These are phyloP conservation scores for Aspergillus brasiliensis DNA, from an alignment of 2,329 filamentous ascomycete genomes.

Conservation along the genomic window DNA sequence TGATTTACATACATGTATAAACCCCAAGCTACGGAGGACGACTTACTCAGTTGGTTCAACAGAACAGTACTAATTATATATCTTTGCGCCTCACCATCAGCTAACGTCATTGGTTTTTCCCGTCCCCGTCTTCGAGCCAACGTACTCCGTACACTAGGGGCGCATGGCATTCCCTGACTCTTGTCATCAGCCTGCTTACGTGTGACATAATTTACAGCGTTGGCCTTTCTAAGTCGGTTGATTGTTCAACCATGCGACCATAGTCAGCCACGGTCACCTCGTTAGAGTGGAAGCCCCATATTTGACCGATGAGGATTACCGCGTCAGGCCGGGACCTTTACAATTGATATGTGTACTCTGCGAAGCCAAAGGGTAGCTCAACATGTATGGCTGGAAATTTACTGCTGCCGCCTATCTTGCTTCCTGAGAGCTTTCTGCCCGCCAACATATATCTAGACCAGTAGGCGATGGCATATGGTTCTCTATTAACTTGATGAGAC, in stretches of 20 bases:
- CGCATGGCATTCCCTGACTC: slow-evolving; percentile 15
- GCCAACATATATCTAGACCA: no score
- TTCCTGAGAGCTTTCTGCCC: no score
- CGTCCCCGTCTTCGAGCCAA: no score
- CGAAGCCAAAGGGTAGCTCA: slow-evolving; percentile 10
- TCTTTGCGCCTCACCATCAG: no score
- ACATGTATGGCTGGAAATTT: slow-evolving; percentile 24
- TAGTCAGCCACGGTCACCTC: slow-evolving; percentile 27
- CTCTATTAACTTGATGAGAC: no score
- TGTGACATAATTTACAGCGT: slow-evolving; percentile 29
- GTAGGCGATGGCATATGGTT: no score
- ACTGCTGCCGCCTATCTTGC: slow-evolving; percentile 11
- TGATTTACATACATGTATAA: no score
- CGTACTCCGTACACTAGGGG: no score
- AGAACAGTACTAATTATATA: no score
- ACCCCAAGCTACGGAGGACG: no score
- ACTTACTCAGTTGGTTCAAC: no score
- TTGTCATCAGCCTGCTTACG: slow-evolving; percentile 31
- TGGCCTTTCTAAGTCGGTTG: slow-evolving; percentile 28
- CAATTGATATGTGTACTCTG: slow-evolving; percentile 20
- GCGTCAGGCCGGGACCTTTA: slow-evolving; percentile 23
- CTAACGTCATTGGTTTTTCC: no score
- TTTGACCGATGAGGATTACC: slow-evolving; percentile 15
- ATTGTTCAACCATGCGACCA: slow-evolving; percentile 26
- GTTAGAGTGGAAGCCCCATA: slow-evolving; percentile 16